Conservation (phyloP, 179 eudicot species). For the Beta macrorhiza region DNA sequence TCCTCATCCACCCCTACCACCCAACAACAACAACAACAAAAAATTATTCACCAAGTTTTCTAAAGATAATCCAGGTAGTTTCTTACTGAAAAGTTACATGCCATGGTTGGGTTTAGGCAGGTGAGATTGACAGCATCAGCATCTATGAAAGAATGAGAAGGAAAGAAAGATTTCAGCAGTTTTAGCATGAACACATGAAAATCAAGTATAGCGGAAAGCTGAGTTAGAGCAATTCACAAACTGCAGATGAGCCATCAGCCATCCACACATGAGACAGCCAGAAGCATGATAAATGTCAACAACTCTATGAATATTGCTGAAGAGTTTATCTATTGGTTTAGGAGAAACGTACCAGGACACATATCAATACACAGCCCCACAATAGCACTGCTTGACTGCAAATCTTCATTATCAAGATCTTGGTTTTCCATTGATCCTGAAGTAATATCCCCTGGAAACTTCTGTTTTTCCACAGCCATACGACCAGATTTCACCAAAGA, state of each 20-base stretch:
- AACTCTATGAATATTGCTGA: neutral
- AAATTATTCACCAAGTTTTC: neutral
- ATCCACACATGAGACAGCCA: neutral
- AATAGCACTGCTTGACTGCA: constrained; percentile 49
- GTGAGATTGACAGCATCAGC: neutral
- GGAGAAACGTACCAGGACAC: constrained; percentile 76
- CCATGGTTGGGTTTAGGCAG: neutral
- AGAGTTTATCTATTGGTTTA: constrained; percentile 12
- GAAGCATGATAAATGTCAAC: neutral
- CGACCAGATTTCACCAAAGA: constrained; percentile 37
- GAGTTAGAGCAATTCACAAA: neutral
- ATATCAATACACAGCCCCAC: constrained; percentile 89
- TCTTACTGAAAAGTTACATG: constrained; percentile 3
- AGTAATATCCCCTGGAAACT: constrained; percentile 31
- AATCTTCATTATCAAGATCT: constrained; percentile 58
- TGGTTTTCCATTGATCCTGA: constrained; percentile 41
- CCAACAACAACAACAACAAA: too few relatives aligned
- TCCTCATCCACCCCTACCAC: too few relatives aligned
- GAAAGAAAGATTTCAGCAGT: neutral
- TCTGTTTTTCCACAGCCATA: constrained; percentile 40
- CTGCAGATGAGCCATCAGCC: neutral
- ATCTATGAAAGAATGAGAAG: neutral
- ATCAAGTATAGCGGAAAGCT: neutral
- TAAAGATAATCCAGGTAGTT: neutral
- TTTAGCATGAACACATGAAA: neutral